Evolutionary conservation across 2,329 filamentous ascomycete species (phyloP).

Genomic region (Cryphonectria carpinicola): DNA sequence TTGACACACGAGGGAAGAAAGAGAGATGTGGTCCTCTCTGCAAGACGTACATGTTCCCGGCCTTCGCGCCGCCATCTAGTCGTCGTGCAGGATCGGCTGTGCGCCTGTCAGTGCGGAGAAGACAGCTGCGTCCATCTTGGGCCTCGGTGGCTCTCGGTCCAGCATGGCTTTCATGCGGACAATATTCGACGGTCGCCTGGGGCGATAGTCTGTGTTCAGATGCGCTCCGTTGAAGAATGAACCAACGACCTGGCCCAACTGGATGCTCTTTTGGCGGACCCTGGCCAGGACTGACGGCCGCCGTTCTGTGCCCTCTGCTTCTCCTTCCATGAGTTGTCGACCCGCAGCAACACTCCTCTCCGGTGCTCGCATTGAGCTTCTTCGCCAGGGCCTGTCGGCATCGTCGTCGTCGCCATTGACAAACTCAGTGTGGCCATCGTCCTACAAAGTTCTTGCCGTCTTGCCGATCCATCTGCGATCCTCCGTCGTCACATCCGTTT

Average conservation of each 20-base stretch:
- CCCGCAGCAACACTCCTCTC: conserved; percentile 5
- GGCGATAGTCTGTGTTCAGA: conserved; percentile 23
- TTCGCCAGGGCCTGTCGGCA: background rate
- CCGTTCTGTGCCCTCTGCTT: background rate
- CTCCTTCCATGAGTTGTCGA: background rate
- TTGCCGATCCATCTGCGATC: background rate
- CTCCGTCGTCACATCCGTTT: background rate
- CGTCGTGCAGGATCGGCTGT: conserved; percentile 10
- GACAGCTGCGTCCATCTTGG: conserved; percentile 8
- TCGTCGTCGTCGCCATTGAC: background rate
- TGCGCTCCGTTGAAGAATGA: conserved; percentile 26
- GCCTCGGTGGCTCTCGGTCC: conserved; percentile 17
- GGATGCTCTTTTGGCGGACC: conserved; percentile 23
- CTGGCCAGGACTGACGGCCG: conserved; percentile 6
- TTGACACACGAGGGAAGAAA: background rate
- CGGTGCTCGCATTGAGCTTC: background rate
- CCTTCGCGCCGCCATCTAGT: conserved; percentile 10
- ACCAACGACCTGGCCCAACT: conserved; percentile 16
- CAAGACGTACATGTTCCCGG: conserved; percentile 4
- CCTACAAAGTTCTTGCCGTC: background rate
- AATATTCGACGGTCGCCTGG: conserved; percentile 22
- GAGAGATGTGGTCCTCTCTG: too few relatives aligned
- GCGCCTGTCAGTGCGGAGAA: conserved; percentile 28
- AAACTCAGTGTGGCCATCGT: background rate
- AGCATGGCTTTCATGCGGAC: conserved; percentile 20